Base-by-base conservation (phyloP, 768 basidiomycete species). In the Kwoniella sp. region DNA sequence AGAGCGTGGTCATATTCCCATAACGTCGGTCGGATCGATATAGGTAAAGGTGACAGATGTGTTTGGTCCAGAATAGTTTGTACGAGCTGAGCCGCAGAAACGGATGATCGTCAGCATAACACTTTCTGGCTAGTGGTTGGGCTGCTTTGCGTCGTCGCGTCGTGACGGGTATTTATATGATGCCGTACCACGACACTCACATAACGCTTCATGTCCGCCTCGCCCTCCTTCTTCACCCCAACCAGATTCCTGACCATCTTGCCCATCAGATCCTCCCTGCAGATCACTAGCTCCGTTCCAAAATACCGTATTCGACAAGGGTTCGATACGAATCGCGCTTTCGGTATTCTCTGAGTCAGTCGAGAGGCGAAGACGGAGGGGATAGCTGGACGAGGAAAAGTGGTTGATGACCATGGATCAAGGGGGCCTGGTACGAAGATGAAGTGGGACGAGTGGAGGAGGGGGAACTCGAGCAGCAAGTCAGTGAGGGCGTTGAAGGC, bases 241-340 rank as follows among this genome's bases (percentile, higher is more conserved):
- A 97, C 88, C 22, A 91, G 85, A 78, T 97, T 96, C 70, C 96
- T 83, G 66, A 98, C 81, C 91, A 98, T 93, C 69, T 88, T 85
- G 1, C 91, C 86, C 92, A 99, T 97, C 53, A 88, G 79, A 77
- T 98, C 92, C 71, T 98, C 92, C 46, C 96, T 83, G 74, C 90
- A 96, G 25, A 99, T 82, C 48, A 97, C 93, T 57, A 99, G 87
- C 81, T 99, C 96, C 77, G 97, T 94, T 27, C 90, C 87, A 77
- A 94, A 94, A 76, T 96, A 97, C 72, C 91, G 90, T 72, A 98
- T 86, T 21, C 96, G 87, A 80, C 92, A 95, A 1, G 96, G 96
- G 79, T 97, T 96, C 37, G 87, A 89, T 8, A 86, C 88, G 73
- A 98, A 89, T 70, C 90, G 87, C 1, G 88, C 84, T 73, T 90